Conservation (phyloP, 805 yeast species). For the Tetrapisispora namnaoensis region DNA sequence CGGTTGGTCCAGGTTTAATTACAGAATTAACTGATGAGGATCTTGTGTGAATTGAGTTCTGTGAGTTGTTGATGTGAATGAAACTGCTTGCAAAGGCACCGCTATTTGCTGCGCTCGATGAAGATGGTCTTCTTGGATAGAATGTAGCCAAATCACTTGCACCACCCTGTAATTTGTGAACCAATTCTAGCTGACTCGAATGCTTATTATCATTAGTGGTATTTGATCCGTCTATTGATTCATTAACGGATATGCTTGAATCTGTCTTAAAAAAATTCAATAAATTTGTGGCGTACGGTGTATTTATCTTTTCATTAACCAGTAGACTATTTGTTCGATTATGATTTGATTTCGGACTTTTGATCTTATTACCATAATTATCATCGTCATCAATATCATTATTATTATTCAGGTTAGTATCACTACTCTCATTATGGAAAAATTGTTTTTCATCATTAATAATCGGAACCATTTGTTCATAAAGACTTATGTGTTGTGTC, state of each 20-base stretch:
- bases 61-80: not conserved
- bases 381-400: slow-evolving; percentile 3
- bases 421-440: slow-evolving; percentile 18
- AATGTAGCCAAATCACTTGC: slow-evolving; percentile 23
- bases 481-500: slow-evolving; percentile 10
- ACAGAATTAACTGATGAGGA: slow-evolving; percentile 21
- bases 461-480: slow-evolving; percentile 22
- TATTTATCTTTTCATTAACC: not conserved
- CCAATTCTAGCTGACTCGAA: slow-evolving; percentile 12
- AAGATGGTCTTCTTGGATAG: slow-evolving; percentile 20
- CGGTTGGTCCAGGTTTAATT: slow-evolving; percentile 15
- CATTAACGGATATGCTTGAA: not conserved
- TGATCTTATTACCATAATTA: slow-evolving; percentile 1
- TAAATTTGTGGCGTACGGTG: not conserved
- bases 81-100: not conserved
- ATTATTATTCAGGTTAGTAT: not conserved
- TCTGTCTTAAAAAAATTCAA: not conserved
- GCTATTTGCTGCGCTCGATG: not conserved
- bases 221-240: not conserved
- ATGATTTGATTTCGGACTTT: not conserved
- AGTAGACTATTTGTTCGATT: not conserved
- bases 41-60: slow-evolving; percentile 18
- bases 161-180: slow-evolving; percentile 11
- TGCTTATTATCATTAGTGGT: not conserved
- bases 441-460: slow-evolving; percentile 3